Evolutionary conservation across 306 rosid genomes (phyloP), one percentile per base, ranked within the genome.

Genomic region (Cicer yamashitae): DNA sequence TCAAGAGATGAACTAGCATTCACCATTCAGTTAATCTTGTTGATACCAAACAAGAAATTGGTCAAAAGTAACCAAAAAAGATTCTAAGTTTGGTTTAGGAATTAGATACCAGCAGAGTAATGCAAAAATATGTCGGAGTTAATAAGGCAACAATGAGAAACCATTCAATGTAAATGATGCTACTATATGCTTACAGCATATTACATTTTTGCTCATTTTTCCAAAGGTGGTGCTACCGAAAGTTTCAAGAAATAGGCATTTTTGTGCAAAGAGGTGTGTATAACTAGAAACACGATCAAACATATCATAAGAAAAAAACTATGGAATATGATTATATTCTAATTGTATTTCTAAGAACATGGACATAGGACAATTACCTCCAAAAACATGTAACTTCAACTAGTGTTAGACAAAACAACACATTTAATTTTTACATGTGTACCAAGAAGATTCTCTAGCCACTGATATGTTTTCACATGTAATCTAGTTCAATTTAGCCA

Each of bases 21-120:
- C 48, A 7, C 69, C 48, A 79, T 79, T 84, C 79, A 57, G 51
- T 71, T 71, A 76, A 80, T 46, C 70, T 20, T 57, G 72, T 14
- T 59, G 77, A 46, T 60, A 25, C 9, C 12, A 37, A 61, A 63
- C 67, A 81, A 67, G 13, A 45, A 46, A 77, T 67, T 69, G 70
- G 81, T 80, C 82, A 77, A 81, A 69, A 69, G 60, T 14, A 75
- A 58, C 46, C 15, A 40, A 61, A 62, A 62, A 53, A 63, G 40
- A 77, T 69, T 77, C 68, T 1, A 59, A 17, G 8, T 74, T 69
- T 73, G 51, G 81, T 30, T 70, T 54, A 56, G 81, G 85, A 73
- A 77, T 78, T 71, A 14, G 83, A 71, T 84, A 57, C 82, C 71
- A 18, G 1, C 25, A 22, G 52, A 57, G 53, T 58, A 56, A 14